These are phyloP conservation scores for Myotisia sp. DNA, from an alignment of 2,329 filamentous ascomycete genomes.

Conservation along the genomic window DNA sequence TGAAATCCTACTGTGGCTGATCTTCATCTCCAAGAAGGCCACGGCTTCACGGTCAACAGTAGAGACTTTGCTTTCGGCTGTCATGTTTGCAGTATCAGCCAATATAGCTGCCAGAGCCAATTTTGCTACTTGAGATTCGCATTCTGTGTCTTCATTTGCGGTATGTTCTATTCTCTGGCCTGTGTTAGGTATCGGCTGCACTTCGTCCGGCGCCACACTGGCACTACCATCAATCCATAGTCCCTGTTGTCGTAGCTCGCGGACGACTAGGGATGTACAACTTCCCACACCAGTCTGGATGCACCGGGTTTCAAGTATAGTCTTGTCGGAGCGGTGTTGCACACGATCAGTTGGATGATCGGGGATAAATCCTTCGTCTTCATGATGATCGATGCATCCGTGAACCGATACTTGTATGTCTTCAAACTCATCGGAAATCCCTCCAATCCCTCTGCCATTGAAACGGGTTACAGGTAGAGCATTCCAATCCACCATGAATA, in stretches of 20 bases:
- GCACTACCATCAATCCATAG: constrained; percentile 26
- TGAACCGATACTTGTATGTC: constrained; percentile 26
- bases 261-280: constrained; percentile 43
- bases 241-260: constrained; percentile 34
- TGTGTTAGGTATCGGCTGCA: not conserved
- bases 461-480: constrained; percentile 19
- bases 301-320: constrained; percentile 31
- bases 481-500: constrained; percentile 34
- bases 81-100: constrained; percentile 33
- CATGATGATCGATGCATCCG: constrained; percentile 49
- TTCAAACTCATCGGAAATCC: constrained; percentile 26
- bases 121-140: constrained; percentile 22
- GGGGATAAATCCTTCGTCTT: constrained; percentile 42
- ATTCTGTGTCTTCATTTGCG: constrained; percentile 19
- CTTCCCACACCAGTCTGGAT: constrained; percentile 43
- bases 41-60: constrained; percentile 37
- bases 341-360: constrained; percentile 13
- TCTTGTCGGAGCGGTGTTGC: too few species aligned
- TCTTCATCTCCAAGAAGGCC: constrained; percentile 39
- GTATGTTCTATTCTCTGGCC: not conserved
- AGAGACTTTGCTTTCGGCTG: constrained; percentile 31
- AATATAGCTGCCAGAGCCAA: constrained; percentile 31
- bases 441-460: constrained; percentile 34
- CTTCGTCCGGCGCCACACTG: not conserved
- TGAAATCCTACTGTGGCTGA: not conserved